Evolutionary conservation across 257 asterid species (phyloP).

Genomic region (Fraxinus excelsior): DNA sequence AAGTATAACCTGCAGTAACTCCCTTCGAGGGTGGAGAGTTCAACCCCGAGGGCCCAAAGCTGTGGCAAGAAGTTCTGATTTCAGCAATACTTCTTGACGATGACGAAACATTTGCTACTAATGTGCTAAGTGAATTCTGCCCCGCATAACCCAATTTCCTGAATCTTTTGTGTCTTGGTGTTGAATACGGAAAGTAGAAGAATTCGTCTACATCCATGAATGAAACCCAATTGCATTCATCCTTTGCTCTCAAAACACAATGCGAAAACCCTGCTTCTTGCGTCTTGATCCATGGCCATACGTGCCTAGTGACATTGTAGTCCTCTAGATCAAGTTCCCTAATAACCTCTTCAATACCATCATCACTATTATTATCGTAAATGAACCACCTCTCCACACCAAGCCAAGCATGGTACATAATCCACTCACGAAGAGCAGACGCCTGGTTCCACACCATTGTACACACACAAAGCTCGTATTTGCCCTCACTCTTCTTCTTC

Average conservation of each 20-base stretch:
- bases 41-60: conserved; percentile 92
- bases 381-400: conserved; percentile 95
- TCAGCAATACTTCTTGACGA: conserved; percentile 62
- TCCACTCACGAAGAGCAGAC: conserved; percentile 79
- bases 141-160: conserved; percentile 49
- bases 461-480: conserved; percentile 77
- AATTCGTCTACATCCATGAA: conserved; percentile 97
- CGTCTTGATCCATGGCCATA: conserved; percentile 98
- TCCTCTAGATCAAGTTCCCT: conserved; percentile 49
- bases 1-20: conserved; percentile 84
- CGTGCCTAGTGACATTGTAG: conserved; percentile 75
- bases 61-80: conserved; percentile 81
- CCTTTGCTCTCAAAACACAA: conserved; percentile 80
- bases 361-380: conserved; percentile 90
- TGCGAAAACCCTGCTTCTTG: conserved; percentile 99
- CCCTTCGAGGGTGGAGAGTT: conserved; percentile 65
- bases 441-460: conserved; percentile 99
- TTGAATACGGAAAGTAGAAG: conserved; percentile 73
- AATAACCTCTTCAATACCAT: conserved; percentile 52
- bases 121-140: conserved; percentile 48
- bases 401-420: conserved; percentile 78
- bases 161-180: conserved; percentile 35
- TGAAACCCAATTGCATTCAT: conserved; percentile 80
- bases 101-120: conserved; percentile 63
- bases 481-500: conserved; percentile 32